Evolutionary conservation across 305 asterid genomes (phyloP).

Genomic region (Rubia tinctorum): DNA sequence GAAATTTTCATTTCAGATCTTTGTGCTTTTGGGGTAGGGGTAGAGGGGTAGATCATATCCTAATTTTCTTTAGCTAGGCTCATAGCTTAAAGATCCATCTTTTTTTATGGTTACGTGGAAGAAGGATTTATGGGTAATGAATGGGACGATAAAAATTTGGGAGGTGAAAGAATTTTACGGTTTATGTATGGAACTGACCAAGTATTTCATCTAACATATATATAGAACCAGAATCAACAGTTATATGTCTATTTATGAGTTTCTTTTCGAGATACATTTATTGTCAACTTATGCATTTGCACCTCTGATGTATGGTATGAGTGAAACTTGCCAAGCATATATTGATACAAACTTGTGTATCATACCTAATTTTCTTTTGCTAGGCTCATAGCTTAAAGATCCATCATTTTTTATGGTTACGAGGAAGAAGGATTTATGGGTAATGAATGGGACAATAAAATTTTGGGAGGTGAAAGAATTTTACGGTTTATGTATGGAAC

Average conservation of each 20-base stretch:
- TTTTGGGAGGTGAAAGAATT: background rate
- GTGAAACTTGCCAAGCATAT: background rate
- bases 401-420: background rate
- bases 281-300: background rate
- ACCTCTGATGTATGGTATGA: slow-evolving; percentile 1
- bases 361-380: background rate
- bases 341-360: background rate
- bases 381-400: no score
- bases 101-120: background rate
- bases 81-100: background rate
- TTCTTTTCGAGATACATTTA: background rate
- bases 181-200: no score
- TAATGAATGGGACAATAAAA: background rate
- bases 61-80: background rate
- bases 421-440: background rate
- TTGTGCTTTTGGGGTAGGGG: background rate
- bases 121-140: background rate
- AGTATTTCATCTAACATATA: no score
- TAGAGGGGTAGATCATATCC: background rate
- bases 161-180: background rate
- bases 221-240: background rate
- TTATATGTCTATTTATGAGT: background rate
- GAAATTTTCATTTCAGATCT: no score
- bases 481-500: no score
- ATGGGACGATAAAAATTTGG: background rate